Base-by-base conservation (phyloP, 2,329 filamentous ascomycete genomes). In the Xylaria sp. region DNA sequence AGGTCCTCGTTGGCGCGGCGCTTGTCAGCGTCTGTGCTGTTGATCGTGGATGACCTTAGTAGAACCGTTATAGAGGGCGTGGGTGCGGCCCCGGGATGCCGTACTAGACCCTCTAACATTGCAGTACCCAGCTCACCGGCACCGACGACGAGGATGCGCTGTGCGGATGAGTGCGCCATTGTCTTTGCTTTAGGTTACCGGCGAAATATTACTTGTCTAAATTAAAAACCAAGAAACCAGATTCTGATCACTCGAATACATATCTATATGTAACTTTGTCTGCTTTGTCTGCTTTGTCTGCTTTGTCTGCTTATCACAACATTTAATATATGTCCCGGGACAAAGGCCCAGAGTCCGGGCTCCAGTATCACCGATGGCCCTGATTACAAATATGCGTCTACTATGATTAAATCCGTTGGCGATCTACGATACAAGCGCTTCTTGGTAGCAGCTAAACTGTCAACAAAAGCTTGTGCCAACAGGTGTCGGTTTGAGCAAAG, bases 41-140 rank as follows among this genome's bases (percentile, higher is more conserved):
- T 70, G 43, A 87, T 80, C 10, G 82, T 83, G 1, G 82, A 76
- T 2, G 83, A 79, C 4, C 89, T 85, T 2, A 91, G 78, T 30
- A 89, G 81, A 36, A 91, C 80, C 0, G 84, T 81, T 20, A 90
- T 75, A n/a, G 76, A 78, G 6, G 18, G 76, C 4, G 30, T 32
- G 15, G 48, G 28, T 13, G 25, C 32, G 20, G 23, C 41, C 8
- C 76, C 73, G 0, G 84, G 81, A 70, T 90, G 85, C 0, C 71
- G 57, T 15, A 80, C 75, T 8, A 92, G 82, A 12, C 83, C 80
- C 36, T 82, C 76, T 18, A 91, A 79, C 65, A 91, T 81, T 18
- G 85, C 82, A 4, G 81, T 79, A 57, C 89, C 90, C 15, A 92
- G 85, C 79, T 92, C 89, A 66, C 89, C 90, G n/a, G 87, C 87